Base-by-base conservation (phyloP, 2,329 filamentous ascomycete genomes). In the Epichloe aotearoae region DNA sequence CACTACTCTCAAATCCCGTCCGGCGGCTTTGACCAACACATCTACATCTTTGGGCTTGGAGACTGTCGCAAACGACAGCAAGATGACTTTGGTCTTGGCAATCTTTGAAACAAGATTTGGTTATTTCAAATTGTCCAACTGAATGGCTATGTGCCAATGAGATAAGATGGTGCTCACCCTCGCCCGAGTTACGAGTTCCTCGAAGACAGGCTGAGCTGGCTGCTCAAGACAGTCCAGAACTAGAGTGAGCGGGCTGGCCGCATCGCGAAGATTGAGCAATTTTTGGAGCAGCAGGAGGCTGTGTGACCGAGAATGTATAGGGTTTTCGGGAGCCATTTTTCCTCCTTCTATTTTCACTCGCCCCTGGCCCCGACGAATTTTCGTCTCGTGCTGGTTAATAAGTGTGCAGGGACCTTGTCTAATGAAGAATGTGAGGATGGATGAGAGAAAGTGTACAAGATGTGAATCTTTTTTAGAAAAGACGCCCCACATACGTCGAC, bases 201-300 rank as follows among this genome's bases (percentile, higher is more conserved):
- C 69, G 2, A 91, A 56, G 4, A 95, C 69, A 0, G 83, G 82
- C 33, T 73, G 75, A 6, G 82, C 86, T 26, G 83, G 81, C 68
- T 95, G 89, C 68, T 95, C 88, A 33, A 96, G 73, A 36, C 77
- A 87, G 66, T 97, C 91, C 51, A 95, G 74, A 3, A 96, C 69
- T 26, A 97, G 72, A 0, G 90, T 96, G 61, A 97, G 81, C 3
- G 91, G 91, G 46, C 88, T 95, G 14, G 85, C 82, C 51, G 80
- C 82, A 65, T 93, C 86, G 55, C 88, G 79, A 50, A 88, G 73
- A 61, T 83, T 87, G 55, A 95, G 74, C 2, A 95, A 73, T 62
- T 88, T 55, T 55, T 89, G 86, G 50, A 95, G 82, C 2, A 95
- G 73, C 2, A 95, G 78, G 20, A 94, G 70, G 63, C 89, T 90